These are phyloP conservation scores for Entomophthora muscae DNA, from an alignment of 371 early-diverging fungal genomes.

Conservation along the genomic window DNA sequence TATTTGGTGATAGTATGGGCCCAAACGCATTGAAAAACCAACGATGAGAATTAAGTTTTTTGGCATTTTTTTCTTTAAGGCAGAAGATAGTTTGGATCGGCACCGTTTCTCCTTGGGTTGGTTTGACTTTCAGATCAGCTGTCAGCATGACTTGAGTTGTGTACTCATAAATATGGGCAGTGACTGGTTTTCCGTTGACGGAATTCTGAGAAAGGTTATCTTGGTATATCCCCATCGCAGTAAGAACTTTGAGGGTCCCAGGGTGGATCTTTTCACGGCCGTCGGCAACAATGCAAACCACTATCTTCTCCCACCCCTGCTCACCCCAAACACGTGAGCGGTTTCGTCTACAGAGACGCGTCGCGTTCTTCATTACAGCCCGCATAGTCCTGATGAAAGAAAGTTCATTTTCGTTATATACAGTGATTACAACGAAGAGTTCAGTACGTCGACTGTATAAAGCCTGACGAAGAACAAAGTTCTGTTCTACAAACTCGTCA, in stretches of 20 bases:
- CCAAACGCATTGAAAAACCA: conserved; percentile 77
- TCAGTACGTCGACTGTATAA: conserved; percentile 29
- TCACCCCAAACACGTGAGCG: conserved; percentile 44
- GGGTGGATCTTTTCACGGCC: conserved; percentile 52
- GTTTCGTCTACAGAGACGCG: conserved; percentile 43
- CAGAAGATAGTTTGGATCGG: conserved; percentile 69
- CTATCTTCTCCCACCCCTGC: conserved; percentile 66
- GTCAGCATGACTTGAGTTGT: conserved; percentile 49
- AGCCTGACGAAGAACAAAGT: conserved; percentile 25
- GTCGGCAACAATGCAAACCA: conserved; percentile 68
- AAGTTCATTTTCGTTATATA: conserved; percentile 42
- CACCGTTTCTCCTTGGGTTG: conserved; percentile 28
- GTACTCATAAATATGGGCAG: conserved; percentile 69
- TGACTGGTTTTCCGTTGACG: conserved; percentile 32
- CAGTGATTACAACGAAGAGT: conserved; percentile 47
- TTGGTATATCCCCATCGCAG: conserved; percentile 49
- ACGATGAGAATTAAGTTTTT: conserved; percentile 75
- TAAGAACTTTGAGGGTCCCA: conserved; percentile 29
- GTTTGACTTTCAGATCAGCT: conserved; percentile 22
- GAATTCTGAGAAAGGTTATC: conserved; percentile 45
- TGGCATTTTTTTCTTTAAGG: conserved; percentile 71
- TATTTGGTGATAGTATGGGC: conserved; percentile 39
- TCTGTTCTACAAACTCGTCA: conserved; percentile 24
- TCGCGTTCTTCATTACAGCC: conserved; percentile 62
- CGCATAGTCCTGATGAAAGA: conserved; percentile 56